Evolutionary conservation across 495 filamentous ascomycete species (phyloP).

Genomic region (Hypoxylon fragiforme): DNA sequence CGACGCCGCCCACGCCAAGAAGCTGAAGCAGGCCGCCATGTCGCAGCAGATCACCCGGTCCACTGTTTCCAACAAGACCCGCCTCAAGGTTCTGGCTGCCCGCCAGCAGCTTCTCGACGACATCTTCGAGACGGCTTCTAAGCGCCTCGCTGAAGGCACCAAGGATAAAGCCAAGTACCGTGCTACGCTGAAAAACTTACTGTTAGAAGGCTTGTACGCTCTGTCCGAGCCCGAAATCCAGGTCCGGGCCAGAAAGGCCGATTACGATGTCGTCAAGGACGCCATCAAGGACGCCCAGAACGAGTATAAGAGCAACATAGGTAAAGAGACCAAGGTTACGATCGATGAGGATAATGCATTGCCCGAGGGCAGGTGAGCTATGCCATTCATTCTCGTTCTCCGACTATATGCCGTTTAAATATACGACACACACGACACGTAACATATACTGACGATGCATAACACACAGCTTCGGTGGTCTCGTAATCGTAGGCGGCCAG

Average conservation of each 20-base stretch:
- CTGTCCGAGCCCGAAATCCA: conserved; percentile 76
- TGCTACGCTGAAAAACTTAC: conserved; percentile 70
- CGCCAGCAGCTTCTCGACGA: conserved; percentile 88
- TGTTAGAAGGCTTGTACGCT: conserved; percentile 89
- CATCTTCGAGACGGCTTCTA: conserved; percentile 80
- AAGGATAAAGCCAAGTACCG: conserved; percentile 75
- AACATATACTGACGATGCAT: conserved; percentile 21
- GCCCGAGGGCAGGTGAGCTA: conserved; percentile 82
- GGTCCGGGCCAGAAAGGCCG: conserved; percentile 76
- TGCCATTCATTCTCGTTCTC: conserved; percentile 2
- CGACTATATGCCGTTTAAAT: not conserved
- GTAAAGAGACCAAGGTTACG: conserved; percentile 60
- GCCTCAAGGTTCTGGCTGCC: conserved; percentile 80
- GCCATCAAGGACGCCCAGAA: conserved; percentile 72
- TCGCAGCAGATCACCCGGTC: conserved; percentile 96
- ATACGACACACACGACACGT: no score
- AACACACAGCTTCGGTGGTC: conserved; percentile 72
- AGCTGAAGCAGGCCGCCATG: conserved; percentile 96
- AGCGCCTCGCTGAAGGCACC: conserved; percentile 64
- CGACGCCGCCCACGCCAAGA: conserved; percentile 91
- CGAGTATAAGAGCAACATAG: conserved; percentile 78
- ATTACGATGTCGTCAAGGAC: conserved; percentile 70
- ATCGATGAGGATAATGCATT: conserved; percentile 80
- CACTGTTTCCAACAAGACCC: conserved; percentile 91
- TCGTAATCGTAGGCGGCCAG: conserved; percentile 74